phyloP scores from a whole-genome alignment of 179 eudicot species.

The Pouteria campechiana region DNA sequence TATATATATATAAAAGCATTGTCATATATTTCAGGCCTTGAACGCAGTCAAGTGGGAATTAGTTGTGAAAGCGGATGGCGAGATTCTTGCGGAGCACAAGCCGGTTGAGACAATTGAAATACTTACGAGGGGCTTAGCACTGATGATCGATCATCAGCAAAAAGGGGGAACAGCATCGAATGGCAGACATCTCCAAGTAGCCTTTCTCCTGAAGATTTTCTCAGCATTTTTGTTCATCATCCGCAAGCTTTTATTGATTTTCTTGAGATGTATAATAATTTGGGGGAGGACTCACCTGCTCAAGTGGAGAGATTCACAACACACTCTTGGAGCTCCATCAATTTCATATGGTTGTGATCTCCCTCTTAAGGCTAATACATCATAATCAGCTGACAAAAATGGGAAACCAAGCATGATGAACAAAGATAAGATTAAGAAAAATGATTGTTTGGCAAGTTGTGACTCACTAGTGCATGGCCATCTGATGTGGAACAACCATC shows the following conservation, averaged over 20 bases:
- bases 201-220: constrained; percentile 98
- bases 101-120: constrained; percentile 73
- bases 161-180: constrained; percentile 37
- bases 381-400: constrained; percentile 19
- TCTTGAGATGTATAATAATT: constrained; percentile 78
- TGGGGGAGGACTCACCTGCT: constrained; percentile 92
- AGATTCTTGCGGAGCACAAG: constrained; percentile 85
- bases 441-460: constrained; percentile 40
- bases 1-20: constrained; percentile 89
- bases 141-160: constrained; percentile 57
- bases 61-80: constrained; percentile 88
- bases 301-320: constrained; percentile 91
- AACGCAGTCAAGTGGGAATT: constrained; percentile 84
- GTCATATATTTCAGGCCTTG: constrained; percentile 72
- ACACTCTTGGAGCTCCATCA: constrained; percentile 84
- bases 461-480: constrained; percentile 85
- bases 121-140: constrained; percentile 88
- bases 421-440: constrained; percentile 25
- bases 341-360: constrained; percentile 37
- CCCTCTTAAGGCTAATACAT: constrained; percentile 10
- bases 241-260: constrained; percentile 78
- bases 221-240: constrained; percentile 79
- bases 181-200: constrained; percentile 39
- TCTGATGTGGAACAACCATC: constrained; percentile 67
- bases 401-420: constrained; percentile 26